These are phyloP conservation scores for Ogataea hybrid DNA, from an alignment of 1,139 yeast genomes.

Conservation along the genomic window DNA sequence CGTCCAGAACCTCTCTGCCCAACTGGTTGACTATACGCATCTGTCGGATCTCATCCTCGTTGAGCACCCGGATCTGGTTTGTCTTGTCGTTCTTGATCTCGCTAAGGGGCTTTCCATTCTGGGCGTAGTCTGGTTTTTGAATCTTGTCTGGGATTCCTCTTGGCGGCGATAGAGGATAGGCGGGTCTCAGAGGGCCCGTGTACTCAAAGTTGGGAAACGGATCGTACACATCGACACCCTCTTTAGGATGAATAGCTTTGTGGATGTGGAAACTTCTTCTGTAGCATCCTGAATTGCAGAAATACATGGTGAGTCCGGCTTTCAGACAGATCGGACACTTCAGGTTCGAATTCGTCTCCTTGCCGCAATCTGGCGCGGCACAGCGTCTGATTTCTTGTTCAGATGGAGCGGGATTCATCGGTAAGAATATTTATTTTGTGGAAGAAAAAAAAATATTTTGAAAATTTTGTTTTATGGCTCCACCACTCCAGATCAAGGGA, in stretches of 20 bases:
- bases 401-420: conserved; percentile 13
- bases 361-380: conserved; percentile 81
- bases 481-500: conserved; percentile 43
- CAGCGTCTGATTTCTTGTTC: conserved; percentile 38
- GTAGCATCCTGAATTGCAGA: conserved; percentile 87
- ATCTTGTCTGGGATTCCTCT: conserved; percentile 71
- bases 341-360: conserved; percentile 66
- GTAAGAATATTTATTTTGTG: background rate
- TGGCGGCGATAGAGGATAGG: conserved; percentile 75
- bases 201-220: conserved; percentile 82
- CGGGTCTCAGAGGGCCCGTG: conserved; percentile 74
- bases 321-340: conserved; percentile 94
- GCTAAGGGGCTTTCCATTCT: conserved; percentile 70
- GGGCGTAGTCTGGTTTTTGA: conserved; percentile 81
- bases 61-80: conserved; percentile 60
- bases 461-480: conserved; percentile 8
- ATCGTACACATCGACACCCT: conserved; percentile 56
- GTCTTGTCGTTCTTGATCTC: conserved; percentile 76
- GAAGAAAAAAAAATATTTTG: background rate
- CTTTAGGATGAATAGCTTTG: conserved; percentile 48
- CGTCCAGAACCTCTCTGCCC: conserved; percentile 87
- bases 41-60: conserved; percentile 65
- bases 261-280: conserved; percentile 68
- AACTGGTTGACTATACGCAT: conserved; percentile 70
- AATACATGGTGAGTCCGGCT: conserved; percentile 55